These are phyloP conservation scores for Aureobasidium sp. DNA, from an alignment of 2,329 filamentous ascomycete genomes.

Conservation along the genomic window DNA sequence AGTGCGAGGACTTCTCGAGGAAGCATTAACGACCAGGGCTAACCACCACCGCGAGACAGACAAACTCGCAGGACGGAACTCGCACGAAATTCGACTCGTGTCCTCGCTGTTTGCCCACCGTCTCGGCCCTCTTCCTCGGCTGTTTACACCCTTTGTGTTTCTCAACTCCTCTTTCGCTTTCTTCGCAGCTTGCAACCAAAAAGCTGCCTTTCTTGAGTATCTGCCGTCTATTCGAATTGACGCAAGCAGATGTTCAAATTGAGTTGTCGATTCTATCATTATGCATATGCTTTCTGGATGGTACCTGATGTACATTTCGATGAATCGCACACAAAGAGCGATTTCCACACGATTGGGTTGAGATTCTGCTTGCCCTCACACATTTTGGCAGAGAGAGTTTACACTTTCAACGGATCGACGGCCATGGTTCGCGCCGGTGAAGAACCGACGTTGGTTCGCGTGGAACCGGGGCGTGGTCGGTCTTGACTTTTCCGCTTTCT, in stretches of 20 bases:
- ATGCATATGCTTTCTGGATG: constrained; percentile 6
- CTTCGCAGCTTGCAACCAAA: not conserved
- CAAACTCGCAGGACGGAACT: not conserved
- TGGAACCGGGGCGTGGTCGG: not conserved
- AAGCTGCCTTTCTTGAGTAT: no score
- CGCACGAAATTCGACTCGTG: not conserved
- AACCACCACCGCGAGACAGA: not conserved
- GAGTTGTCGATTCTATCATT: constrained; percentile 8
- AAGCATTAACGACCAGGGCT: not conserved
- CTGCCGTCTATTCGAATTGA: not conserved
- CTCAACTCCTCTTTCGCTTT: not conserved
- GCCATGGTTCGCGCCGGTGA: constrained; percentile 4
- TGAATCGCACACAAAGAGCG: not conserved
- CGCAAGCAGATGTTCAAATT: not conserved
- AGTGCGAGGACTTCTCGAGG: not conserved
- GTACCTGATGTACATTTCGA: constrained; percentile 10
- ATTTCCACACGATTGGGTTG: not conserved
- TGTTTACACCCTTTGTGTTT: not conserved
- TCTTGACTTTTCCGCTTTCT: not conserved
- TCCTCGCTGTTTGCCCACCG: no score
- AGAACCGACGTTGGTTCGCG: constrained; percentile 9
- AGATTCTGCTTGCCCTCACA: not conserved
- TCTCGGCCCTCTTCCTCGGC: not conserved
- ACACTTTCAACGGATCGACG: not conserved
- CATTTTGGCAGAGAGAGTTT: not conserved